A percentile compares a stretch with the other conserved stretches of the same genome.
Evolutionary conservation across 345 rosid genomes (phyloP).

Genomic region (Kandelia obovata): DNA sequence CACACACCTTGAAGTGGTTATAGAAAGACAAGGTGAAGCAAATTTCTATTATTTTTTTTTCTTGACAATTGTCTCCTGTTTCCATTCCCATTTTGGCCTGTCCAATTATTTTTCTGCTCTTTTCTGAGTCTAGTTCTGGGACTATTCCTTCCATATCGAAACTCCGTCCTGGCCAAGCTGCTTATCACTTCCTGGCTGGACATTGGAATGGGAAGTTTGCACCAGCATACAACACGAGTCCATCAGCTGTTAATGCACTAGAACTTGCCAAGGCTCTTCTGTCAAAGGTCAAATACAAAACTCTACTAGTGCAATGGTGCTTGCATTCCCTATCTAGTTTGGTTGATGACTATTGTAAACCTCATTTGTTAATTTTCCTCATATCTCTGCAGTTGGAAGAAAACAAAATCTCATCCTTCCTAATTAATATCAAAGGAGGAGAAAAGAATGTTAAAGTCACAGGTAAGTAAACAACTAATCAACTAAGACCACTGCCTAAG

Average conservation of each 20-base stretch:
- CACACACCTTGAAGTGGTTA: too few species aligned
- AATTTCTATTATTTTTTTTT: background rate
- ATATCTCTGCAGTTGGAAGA: slow-evolving; percentile 27
- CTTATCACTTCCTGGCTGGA: slow-evolving; percentile 40
- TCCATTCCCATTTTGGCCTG: background rate
- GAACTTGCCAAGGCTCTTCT: slow-evolving; percentile 33
- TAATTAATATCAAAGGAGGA: slow-evolving; percentile 24
- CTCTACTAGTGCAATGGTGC: background rate
- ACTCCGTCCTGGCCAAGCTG: slow-evolving; percentile 37
- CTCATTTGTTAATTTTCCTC: slow-evolving; percentile 7
- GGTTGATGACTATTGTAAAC: background rate
- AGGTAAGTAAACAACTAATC: slow-evolving; percentile 11
- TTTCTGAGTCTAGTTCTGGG: slow-evolving; percentile 25
- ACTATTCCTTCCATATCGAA: slow-evolving; percentile 30
- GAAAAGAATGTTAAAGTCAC: background rate
- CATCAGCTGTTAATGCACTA: slow-evolving; percentile 21
- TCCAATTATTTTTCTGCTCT: background rate
- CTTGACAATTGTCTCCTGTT: too few species aligned
- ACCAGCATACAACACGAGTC: slow-evolving; percentile 26
- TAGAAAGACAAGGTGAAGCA: too few species aligned
- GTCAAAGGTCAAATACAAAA: slow-evolving; percentile 24
- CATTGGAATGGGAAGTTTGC: slow-evolving; percentile 30
- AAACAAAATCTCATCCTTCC: slow-evolving; percentile 22
- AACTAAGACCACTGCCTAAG: background rate
- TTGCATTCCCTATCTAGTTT: background rate